Conservation (phyloP, 2,329 filamentous ascomycete species). For the Colletotrichum chlorophyti region DNA sequence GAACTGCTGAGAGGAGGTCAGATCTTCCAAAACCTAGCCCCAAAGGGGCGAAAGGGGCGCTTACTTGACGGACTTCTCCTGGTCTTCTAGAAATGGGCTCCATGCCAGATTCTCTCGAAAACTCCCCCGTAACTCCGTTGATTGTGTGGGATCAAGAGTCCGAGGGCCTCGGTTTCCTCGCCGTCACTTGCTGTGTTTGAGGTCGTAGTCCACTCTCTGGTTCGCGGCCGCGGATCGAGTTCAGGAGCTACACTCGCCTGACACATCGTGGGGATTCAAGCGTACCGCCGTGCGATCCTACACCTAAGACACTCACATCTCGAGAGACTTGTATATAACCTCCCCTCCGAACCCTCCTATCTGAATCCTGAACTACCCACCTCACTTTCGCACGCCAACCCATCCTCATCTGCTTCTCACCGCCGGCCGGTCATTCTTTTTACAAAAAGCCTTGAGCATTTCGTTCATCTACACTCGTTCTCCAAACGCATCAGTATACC, state of each 20-base stretch:
- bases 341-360: background rate
- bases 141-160: slow-evolving; percentile 2
- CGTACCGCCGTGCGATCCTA: no score
- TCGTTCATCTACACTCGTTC: background rate
- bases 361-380: background rate
- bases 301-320: no score
- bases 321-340: slow-evolving; percentile 4
- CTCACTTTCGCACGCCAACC: background rate
- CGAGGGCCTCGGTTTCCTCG: slow-evolving; percentile 9
- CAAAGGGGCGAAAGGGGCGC: background rate
- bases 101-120: background rate
- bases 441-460: no score
- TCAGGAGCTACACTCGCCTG: slow-evolving; percentile 9
- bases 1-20: no score
- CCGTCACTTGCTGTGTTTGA: background rate
- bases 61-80: no score
- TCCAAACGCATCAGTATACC: background rate
- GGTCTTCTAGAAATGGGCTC: no score
- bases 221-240: no score
- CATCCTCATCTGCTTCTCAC: slow-evolving; percentile 25
- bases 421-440: slow-evolving; percentile 27
- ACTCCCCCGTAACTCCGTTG: background rate
- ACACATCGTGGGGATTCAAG: slow-evolving; percentile 15
- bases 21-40: no score
- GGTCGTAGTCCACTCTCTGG: background rate